Conservation (phyloP, 2,329 filamentous ascomycete species). For the Aspergillus sp. region DNA sequence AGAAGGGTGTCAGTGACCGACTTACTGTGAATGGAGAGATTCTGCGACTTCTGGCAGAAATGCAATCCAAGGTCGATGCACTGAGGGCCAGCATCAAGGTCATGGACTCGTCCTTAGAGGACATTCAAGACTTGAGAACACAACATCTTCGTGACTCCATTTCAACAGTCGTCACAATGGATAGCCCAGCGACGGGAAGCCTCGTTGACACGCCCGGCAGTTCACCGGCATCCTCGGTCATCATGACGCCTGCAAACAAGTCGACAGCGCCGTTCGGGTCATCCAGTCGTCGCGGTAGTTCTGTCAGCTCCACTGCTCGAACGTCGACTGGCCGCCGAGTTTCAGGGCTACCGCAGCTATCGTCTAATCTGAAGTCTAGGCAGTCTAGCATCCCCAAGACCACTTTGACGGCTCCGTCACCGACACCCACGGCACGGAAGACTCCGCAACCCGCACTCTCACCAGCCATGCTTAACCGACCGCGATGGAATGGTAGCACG, state of each 20-base stretch:
- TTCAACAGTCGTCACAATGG: constrained; percentile 85
- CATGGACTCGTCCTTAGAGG: constrained; percentile 73
- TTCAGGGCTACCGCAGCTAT: constrained; percentile 48
- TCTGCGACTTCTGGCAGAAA: constrained; percentile 77
- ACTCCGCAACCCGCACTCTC: constrained; percentile 43
- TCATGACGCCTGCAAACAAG: constrained; percentile 53
- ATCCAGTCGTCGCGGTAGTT: constrained; percentile 50
- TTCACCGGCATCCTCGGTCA: constrained; percentile 67
- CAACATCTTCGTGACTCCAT: constrained; percentile 88
- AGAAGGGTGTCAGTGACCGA: constrained; percentile 93
- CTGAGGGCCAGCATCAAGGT: constrained; percentile 75
- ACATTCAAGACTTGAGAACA: constrained; percentile 60
- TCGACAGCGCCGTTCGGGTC: constrained; percentile 45
- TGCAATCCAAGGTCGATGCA: constrained; percentile 76
- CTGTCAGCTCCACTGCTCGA: constrained; percentile 42
- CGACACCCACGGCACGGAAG: constrained; percentile 43
- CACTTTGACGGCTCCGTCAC: constrained; percentile 34
- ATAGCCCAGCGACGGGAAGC: constrained; percentile 70
- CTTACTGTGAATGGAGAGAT: constrained; percentile 96
- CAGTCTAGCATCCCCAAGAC: constrained; percentile 42
- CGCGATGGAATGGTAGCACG: constrained; percentile 70
- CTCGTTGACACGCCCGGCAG: constrained; percentile 70
- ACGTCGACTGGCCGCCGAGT: constrained; percentile 46
- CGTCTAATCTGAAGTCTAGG: constrained; percentile 28
- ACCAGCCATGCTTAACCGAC: constrained; percentile 54